Conservation (phyloP, 1,139 yeast genomes). For the Suzukiozyma palmioleophila region DNA sequence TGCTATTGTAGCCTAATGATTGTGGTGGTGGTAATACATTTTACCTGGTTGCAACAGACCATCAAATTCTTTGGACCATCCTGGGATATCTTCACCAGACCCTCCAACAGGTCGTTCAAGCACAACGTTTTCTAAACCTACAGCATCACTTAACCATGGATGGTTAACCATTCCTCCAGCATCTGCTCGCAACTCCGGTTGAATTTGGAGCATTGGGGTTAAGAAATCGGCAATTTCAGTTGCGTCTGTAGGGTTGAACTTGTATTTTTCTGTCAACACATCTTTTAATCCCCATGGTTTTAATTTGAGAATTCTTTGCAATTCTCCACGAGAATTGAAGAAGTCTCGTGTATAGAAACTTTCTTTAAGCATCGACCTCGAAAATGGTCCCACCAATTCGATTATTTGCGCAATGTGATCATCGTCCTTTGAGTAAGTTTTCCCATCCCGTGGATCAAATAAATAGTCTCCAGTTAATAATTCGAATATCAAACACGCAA, state of each 20-base stretch:
- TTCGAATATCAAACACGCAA: constrained; percentile 45
- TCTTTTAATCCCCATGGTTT: constrained; percentile 49
- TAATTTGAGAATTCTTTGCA: constrained; percentile 53
- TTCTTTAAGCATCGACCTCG: constrained; percentile 40
- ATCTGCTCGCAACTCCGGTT: constrained; percentile 70
- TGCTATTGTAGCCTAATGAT: neutral
- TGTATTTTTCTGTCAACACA: constrained; percentile 54
- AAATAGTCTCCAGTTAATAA: constrained; percentile 46
- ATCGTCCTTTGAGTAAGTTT: constrained; percentile 44
- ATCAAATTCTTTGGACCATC: constrained; percentile 52
- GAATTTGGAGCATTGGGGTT: constrained; percentile 65
- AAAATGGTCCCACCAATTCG: constrained; percentile 43
- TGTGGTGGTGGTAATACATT: constrained; percentile 1
- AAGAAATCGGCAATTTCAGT: constrained; percentile 58
- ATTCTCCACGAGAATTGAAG: constrained; percentile 47
- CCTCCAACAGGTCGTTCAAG: constrained; percentile 59
- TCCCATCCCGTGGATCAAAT: constrained; percentile 46
- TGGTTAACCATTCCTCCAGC: constrained; percentile 80
- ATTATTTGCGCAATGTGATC: constrained; percentile 49
- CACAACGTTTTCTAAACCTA: constrained; percentile 53
- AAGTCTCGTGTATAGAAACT: constrained; percentile 41
- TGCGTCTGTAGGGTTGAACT: constrained; percentile 52
- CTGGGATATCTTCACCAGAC: constrained; percentile 69
- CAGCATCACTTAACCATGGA: constrained; percentile 68
- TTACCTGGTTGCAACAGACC: constrained; percentile 9